Evolutionary conservation across 148 eudicot genomes (phyloP).

Genomic region (Limonium bicolor): DNA sequence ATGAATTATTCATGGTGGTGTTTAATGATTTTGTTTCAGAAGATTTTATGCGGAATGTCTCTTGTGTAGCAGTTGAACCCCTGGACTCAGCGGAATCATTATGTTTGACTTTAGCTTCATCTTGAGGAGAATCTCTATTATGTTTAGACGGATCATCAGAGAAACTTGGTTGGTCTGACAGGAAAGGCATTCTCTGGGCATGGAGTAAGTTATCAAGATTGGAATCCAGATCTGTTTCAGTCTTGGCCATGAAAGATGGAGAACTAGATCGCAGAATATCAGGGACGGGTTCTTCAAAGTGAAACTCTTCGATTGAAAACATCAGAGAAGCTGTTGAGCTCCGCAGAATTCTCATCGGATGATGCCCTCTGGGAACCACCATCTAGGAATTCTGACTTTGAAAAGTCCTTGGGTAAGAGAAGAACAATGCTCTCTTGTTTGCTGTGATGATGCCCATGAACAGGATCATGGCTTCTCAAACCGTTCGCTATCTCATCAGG

Average conservation of each 20-base stretch:
- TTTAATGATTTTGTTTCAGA: no score
- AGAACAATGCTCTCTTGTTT: conserved; percentile 32
- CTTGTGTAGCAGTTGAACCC: no score
- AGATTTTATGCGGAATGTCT: no score
- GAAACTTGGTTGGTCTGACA: conserved; percentile 3
- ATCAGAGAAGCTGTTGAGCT: conserved; percentile 32
- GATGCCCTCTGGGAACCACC: conserved; percentile 13
- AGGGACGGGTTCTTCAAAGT: conserved; percentile 15
- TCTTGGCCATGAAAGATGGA: conserved; percentile 15
- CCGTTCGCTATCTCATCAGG: conserved; percentile 8
- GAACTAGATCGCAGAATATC: conserved; percentile 34
- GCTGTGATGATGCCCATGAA: conserved; percentile 9
- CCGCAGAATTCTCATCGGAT: conserved; percentile 25
- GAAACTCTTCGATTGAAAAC: conserved; percentile 33
- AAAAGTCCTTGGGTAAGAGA: conserved; percentile 37
- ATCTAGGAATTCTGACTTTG: conserved; percentile 15
- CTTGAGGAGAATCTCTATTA: no score
- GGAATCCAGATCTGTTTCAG: conserved; percentile 20
- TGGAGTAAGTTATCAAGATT: conserved; percentile 16
- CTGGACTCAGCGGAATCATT: no score
- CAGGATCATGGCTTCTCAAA: conserved; percentile 7
- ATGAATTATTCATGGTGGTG: conserved; percentile 11
- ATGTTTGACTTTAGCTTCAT: no score
- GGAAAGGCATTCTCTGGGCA: conserved; percentile 18
- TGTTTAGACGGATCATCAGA: no score